These are phyloP conservation scores for Phycomyces blakesleeanus DNA, from an alignment of 192 early-diverging fungal genomes.

Conservation along the genomic window DNA sequence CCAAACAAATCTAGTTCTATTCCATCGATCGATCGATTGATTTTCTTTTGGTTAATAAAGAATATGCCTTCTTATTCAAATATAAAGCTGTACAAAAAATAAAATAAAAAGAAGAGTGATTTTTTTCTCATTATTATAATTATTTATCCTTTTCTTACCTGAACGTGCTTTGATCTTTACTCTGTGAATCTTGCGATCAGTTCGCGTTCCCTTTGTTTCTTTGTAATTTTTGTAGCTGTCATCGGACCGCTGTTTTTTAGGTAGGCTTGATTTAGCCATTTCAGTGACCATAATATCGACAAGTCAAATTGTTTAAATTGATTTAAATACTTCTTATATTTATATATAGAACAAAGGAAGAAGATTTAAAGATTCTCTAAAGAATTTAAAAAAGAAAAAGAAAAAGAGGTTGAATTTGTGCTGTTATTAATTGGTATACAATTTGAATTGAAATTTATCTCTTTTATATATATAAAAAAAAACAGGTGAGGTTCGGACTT, in stretches of 20 bases:
- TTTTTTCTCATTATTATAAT: not conserved
- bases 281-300: not conserved
- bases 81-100: too few relatives aligned
- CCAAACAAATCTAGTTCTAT: constrained; percentile 62
- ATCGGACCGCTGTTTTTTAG: too few relatives aligned
- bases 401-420: not conserved
- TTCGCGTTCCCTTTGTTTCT: constrained; percentile 4
- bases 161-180: constrained; percentile 47
- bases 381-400: not conserved
- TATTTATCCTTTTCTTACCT: constrained; percentile 27
- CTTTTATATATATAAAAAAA: not conserved
- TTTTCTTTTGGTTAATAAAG: not conserved
- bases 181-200: constrained; percentile 31
- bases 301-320: not conserved
- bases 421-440: too few relatives aligned
- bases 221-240: not conserved
- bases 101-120: too few relatives aligned
- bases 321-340: not conserved
- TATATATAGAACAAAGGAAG: not conserved
- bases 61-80: not conserved
- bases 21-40: not conserved
- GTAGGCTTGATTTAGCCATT: not conserved
- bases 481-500: not conserved
- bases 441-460: too few relatives aligned
- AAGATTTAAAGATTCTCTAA: too few relatives aligned